These are phyloP conservation scores for Penicillium flavigenum DNA, from an alignment of 495 filamentous ascomycete species.

Conservation along the genomic window DNA sequence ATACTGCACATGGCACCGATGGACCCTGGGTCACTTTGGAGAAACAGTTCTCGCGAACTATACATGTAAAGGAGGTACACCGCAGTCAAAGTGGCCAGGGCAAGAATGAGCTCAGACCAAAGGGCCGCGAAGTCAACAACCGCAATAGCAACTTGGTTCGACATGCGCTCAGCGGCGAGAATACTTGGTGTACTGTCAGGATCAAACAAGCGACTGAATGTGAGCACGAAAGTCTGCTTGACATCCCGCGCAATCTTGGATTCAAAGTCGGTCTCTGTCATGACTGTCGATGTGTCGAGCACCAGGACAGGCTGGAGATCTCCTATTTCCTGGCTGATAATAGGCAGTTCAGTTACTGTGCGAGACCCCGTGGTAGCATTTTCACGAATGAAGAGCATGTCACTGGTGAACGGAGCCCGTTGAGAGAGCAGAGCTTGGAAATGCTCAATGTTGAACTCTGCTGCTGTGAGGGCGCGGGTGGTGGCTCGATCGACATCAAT, in stretches of 20 bases:
- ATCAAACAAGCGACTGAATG: conserved; percentile 40
- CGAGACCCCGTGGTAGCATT: conserved; percentile 34
- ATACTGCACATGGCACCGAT: conserved; percentile 47
- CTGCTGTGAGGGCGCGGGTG: conserved; percentile 19
- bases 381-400: conserved; percentile 37
- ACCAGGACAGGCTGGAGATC: conserved; percentile 37
- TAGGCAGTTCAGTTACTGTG: conserved; percentile 36
- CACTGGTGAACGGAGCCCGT: conserved; percentile 42
- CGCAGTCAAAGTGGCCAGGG: conserved; percentile 24
- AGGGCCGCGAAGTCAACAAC: conserved; percentile 36
- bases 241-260: conserved; percentile 34
- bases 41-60: conserved; percentile 34
- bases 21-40: conserved; percentile 42
- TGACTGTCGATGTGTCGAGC: conserved; percentile 34
- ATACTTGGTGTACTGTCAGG: conserved; percentile 28
- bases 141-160: conserved; percentile 35
- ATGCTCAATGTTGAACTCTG: conserved; percentile 36
- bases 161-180: conserved; percentile 25
- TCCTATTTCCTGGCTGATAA: conserved; percentile 38
- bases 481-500: conserved; percentile 26
- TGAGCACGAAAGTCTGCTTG: conserved; percentile 38
- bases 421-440: conserved; percentile 39
- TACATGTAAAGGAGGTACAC: conserved; percentile 35
- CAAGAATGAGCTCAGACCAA: conserved; percentile 37
- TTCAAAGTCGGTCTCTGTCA: conserved; percentile 35